A percentile compares a stretch with the other conserved stretches of the same genome.
phyloP scores from a whole-genome alignment of 352 stramenopile genomes.

The Pythium apleroticum region DNA sequence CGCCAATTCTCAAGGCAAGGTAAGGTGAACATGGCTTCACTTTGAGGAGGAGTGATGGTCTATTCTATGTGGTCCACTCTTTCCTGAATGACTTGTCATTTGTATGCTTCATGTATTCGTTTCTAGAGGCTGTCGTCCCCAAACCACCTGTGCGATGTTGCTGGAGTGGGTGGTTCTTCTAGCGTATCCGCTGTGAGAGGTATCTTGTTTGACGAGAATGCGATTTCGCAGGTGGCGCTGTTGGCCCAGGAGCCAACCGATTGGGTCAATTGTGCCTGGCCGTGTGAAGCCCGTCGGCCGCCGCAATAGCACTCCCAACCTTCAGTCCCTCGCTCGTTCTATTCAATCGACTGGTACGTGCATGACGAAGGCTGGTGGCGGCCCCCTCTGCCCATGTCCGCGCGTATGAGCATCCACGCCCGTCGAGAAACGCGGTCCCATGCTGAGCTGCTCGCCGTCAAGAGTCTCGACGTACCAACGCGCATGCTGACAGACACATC shows the following conservation, averaged over 20 bases:
- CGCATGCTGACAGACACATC: not conserved
- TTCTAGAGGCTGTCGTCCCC: not conserved
- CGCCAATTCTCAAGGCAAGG: too few relatives aligned
- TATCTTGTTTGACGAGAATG: slow-evolving; percentile 21
- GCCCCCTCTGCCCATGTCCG: not conserved
- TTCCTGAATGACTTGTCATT: not conserved
- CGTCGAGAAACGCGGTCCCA: not conserved
- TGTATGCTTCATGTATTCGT: not conserved
- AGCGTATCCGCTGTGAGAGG: slow-evolving; percentile 11
- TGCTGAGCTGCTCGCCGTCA: not conserved
- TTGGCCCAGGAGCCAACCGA: slow-evolving; percentile 70
- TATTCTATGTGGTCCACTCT: slow-evolving; percentile 1
- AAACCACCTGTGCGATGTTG: not conserved
- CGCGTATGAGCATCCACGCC: not conserved
- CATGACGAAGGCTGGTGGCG: slow-evolving; percentile 6
- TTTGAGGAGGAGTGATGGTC: not conserved
- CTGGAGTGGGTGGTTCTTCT: slow-evolving; percentile 1
- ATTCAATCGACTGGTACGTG: slow-evolving; percentile 88
- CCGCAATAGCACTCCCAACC: slow-evolving; percentile 44
- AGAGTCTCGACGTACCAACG: not conserved
- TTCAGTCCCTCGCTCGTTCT: slow-evolving; percentile 88
- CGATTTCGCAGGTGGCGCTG: slow-evolving; percentile 35
- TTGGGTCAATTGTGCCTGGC: slow-evolving; percentile 47
- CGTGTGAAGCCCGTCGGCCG: slow-evolving; percentile 18
- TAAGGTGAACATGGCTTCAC: slow-evolving; percentile 5